phyloP scores from a whole-genome alignment of 148 eudicot species.

The Rhododendron ferrugineum region DNA sequence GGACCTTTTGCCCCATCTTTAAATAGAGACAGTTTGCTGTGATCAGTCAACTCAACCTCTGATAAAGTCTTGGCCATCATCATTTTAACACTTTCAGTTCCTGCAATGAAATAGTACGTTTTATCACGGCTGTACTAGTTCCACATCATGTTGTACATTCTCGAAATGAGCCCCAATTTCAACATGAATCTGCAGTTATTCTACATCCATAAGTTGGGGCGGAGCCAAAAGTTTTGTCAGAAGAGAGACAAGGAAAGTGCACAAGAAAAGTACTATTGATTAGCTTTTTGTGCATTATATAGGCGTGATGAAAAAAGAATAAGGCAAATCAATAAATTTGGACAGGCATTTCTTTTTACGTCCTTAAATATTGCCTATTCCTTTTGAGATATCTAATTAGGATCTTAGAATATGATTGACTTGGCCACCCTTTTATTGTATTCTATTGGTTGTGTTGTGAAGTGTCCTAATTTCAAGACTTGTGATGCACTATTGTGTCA shows the following conservation, averaged over 20 bases:
- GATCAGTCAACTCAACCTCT: conserved; percentile 23
- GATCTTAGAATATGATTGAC: neutral
- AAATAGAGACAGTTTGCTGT: conserved; percentile 12
- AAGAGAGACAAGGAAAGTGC: neutral
- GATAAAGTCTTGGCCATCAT: conserved; percentile 21
- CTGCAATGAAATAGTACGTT: conserved; percentile 6
- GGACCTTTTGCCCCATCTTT: conserved; percentile 18
- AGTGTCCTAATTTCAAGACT: neutral
- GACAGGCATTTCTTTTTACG: neutral
- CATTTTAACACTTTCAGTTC: conserved; percentile 15
- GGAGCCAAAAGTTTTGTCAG: neutral
- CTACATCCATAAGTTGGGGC: neutral
- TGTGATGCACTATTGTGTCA: neutral
- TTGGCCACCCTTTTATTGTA: no score
- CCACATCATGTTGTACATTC: neutral
- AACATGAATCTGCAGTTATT: neutral
- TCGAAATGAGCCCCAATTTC: neutral
- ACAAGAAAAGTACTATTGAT: neutral
- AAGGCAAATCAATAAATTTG: neutral
- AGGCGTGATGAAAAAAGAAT: neutral
- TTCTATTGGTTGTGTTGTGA: no score
- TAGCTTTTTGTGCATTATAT: neutral
- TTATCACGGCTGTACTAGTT: neutral
- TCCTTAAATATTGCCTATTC: neutral
- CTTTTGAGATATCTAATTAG: neutral